A percentile compares a stretch with the other conserved stretches of the same genome.
phyloP scores from a whole-genome alignment of 371 early-diverging fungal genomes.

The Mortierella sp. region DNA sequence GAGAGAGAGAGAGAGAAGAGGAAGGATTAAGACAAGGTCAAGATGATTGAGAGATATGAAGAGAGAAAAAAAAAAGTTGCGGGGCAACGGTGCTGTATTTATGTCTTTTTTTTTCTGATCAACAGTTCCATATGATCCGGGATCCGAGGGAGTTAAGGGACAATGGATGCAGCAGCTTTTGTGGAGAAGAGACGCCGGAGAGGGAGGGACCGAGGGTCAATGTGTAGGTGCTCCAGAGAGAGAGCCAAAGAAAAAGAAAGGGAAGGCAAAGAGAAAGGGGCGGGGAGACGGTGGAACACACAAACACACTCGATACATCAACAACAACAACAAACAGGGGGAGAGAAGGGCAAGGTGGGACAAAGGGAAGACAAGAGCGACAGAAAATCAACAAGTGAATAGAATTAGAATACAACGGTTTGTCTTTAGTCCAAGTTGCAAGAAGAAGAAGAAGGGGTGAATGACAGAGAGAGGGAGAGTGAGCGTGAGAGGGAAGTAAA shows the following conservation, averaged over 20 bases:
- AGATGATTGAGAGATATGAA: conserved; percentile 16
- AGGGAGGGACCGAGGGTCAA: background rate
- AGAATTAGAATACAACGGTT: background rate
- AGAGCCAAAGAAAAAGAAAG: background rate
- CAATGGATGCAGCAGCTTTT: too few relatives aligned
- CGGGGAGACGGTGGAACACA: background rate
- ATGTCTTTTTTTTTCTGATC: conserved; percentile 14
- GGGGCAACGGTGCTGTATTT: conserved; percentile 1
- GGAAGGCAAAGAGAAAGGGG: background rate
- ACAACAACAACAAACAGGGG: background rate
- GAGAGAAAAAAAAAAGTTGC: background rate
- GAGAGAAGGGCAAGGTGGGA: background rate
- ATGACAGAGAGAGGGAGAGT: background rate
- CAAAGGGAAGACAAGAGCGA: background rate
- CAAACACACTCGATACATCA: background rate
- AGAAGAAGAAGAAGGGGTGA: background rate
- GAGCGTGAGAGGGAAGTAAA: background rate
- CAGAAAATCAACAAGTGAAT: background rate
- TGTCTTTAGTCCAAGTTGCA: background rate
- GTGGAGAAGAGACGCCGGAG: background rate
- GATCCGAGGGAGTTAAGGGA: background rate
- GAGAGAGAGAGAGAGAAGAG: conserved; percentile 14
- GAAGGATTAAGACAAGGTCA: conserved; percentile 1
- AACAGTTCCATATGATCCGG: background rate
- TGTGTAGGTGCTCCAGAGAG: background rate